A percentile compares a stretch with the other conserved stretches of the same genome.
Conservation (phyloP, 192 early-diverging fungal species). For the Chytriomyces sp. region DNA sequence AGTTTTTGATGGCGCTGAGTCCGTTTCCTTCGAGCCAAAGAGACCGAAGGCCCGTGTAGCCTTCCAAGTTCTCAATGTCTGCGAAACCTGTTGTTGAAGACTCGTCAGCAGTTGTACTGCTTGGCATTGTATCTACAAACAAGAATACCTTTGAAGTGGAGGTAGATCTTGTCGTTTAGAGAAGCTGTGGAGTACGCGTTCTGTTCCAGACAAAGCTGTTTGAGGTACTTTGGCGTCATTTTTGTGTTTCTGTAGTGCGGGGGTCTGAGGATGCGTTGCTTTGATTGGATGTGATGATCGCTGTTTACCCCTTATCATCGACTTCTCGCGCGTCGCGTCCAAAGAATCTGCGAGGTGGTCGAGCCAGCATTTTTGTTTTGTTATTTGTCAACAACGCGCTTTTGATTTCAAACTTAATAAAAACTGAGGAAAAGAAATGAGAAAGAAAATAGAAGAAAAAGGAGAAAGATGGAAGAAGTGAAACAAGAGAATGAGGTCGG, state of each 20-base stretch:
- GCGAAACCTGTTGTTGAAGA: constrained; percentile 50
- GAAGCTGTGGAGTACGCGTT: constrained; percentile 62
- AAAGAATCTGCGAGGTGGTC: constrained; percentile 24
- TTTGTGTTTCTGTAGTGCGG: constrained; percentile 52
- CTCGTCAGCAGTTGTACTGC: not conserved
- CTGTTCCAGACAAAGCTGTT: constrained; percentile 66
- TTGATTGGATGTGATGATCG: not conserved
- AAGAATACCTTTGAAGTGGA: constrained; percentile 66
- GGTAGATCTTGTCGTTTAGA: constrained; percentile 66
- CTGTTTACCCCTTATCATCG: constrained; percentile 49
- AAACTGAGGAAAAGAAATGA: too few species aligned
- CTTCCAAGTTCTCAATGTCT: constrained; percentile 62
- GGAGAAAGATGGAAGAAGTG: too few species aligned
- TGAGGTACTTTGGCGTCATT: constrained; percentile 61
- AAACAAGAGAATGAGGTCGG: too few species aligned
- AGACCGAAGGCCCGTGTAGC: constrained; percentile 57
- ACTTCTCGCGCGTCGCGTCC: constrained; percentile 40
- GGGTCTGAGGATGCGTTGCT: not conserved
- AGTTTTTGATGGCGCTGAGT: constrained; percentile 52
- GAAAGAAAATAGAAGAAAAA: too few species aligned
- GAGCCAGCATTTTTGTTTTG: constrained; percentile 5
- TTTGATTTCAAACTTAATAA: too few species aligned
- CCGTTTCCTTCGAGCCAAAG: constrained; percentile 72
- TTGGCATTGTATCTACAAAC: not conserved
- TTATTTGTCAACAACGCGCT: too few species aligned